Evolutionary conservation across 2,329 filamentous ascomycete species (phyloP).

Genomic region (Periconia macrospinosa): DNA sequence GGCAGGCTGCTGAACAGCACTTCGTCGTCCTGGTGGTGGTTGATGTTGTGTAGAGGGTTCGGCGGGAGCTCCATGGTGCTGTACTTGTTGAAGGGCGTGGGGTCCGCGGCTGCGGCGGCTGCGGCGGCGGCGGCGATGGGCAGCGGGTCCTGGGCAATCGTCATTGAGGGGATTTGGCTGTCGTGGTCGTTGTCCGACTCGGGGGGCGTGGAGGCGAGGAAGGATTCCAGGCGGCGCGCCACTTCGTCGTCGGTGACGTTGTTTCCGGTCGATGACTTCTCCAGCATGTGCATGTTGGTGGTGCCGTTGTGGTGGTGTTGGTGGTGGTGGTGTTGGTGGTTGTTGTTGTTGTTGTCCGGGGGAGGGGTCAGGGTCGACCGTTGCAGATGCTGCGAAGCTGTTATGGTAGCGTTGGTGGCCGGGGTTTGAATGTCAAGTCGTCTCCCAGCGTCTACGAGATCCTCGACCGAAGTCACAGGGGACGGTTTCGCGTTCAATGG

Average conservation of each 20-base stretch:
- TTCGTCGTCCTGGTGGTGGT: slow-evolving; percentile 39
- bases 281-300: slow-evolving; percentile 36
- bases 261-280: slow-evolving; percentile 27
- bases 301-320: slow-evolving; percentile 22
- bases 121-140: slow-evolving; percentile 9
- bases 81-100: slow-evolving; percentile 22
- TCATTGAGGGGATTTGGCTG: slow-evolving; percentile 25
- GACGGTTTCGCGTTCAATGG: slow-evolving; percentile 24
- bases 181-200: slow-evolving; percentile 44
- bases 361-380: slow-evolving; percentile 44
- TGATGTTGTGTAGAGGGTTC: slow-evolving; percentile 26
- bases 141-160: slow-evolving; percentile 27
- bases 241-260: slow-evolving; percentile 51
- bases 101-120: slow-evolving; percentile 9
- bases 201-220: slow-evolving; percentile 54
- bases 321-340: too few species aligned
- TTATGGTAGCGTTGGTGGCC: slow-evolving; percentile 11
- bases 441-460: slow-evolving; percentile 50
- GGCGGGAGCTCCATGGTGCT: slow-evolving; percentile 17
- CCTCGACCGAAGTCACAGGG: slow-evolving; percentile 47
- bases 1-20: slow-evolving; percentile 38
- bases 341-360: slow-evolving; percentile 30
- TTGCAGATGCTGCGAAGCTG: slow-evolving; percentile 18
- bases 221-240: slow-evolving; percentile 50
- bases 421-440: slow-evolving; percentile 39